Conservation (phyloP, 2,329 filamentous ascomycete genomes). For the Fragosphaeria purpurea region DNA sequence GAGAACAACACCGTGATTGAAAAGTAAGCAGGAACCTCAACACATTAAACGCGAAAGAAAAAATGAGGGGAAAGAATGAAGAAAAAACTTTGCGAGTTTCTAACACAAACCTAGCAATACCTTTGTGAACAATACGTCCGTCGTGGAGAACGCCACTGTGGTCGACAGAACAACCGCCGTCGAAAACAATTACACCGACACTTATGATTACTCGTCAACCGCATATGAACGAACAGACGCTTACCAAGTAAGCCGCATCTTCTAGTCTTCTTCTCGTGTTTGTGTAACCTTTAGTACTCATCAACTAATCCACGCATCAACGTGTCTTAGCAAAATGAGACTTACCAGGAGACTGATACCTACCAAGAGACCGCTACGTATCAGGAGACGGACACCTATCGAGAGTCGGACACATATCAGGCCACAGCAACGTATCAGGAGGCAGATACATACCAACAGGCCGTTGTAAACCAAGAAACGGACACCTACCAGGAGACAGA, state of each 20-base stretch:
- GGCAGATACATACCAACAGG: background rate
- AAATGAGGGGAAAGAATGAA: too few relatives aligned
- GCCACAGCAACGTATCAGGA: background rate
- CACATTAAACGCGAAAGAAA: too few relatives aligned
- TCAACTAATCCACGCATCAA: too few relatives aligned
- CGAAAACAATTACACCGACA: conserved; percentile 3
- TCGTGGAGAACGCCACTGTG: background rate
- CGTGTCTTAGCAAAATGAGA: background rate
- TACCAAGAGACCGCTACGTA: conserved; percentile 1
- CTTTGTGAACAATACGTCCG: background rate
- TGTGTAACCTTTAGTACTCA: too few relatives aligned
- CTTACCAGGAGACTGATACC: background rate
- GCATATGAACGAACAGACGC: background rate
- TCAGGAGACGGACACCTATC: conserved; percentile 4
- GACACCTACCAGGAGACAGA: conserved; percentile 6
- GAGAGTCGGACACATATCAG: conserved; percentile 4
- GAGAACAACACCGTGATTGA: background rate
- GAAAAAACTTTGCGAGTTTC: background rate
- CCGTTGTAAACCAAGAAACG: background rate
- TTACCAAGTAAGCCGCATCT: background rate
- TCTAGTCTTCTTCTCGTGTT: background rate
- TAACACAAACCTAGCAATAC: background rate
- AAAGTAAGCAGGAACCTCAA: background rate
- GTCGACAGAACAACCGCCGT: background rate
- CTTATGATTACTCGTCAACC: conserved; percentile 2